phyloP scores from a whole-genome alignment of 768 basidiomycete genomes.

The Rhodotorula babjevae region DNA sequence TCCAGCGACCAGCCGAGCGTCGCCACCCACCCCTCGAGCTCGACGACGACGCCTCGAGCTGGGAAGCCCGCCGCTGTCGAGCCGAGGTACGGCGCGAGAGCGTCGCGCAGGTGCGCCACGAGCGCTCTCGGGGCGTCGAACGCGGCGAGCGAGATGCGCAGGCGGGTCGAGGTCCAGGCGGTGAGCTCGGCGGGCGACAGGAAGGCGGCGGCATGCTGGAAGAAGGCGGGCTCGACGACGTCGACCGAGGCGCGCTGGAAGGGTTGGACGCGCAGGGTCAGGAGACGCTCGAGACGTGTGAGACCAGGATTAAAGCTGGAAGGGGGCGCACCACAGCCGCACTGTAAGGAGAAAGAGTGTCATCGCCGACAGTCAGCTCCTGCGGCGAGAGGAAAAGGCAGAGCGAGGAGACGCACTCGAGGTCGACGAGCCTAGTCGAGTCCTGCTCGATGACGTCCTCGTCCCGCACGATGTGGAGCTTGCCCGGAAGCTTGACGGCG shows the following conservation, averaged over 20 bases:
- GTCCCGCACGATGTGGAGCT: not conserved
- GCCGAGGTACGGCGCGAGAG: not conserved
- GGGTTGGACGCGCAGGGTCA: no score
- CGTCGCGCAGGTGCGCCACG: not conserved
- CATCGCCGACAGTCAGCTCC: not conserved
- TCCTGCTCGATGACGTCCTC: not conserved
- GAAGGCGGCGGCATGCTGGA: not conserved
- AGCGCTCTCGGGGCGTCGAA: not conserved
- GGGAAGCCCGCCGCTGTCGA: not conserved
- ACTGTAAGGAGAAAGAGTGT: not conserved
- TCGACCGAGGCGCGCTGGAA: not conserved
- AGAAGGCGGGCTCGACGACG: not conserved
- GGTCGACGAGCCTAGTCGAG: not conserved
- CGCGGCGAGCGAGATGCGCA: not conserved
- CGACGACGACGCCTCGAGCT: not conserved
- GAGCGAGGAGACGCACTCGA: not conserved
- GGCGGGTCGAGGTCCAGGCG: not conserved
- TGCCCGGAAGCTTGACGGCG: not conserved
- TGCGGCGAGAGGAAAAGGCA: not conserved
- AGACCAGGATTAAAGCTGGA: not conserved
- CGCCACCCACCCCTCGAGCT: not conserved
- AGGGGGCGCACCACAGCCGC: not conserved
- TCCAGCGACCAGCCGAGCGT: not conserved
- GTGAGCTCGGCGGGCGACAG: not conserved
- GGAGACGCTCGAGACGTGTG: not conserved